These are phyloP conservation scores for Cladosporium sp. DNA, from an alignment of 2,329 filamentous ascomycete species.

Conservation along the genomic window DNA sequence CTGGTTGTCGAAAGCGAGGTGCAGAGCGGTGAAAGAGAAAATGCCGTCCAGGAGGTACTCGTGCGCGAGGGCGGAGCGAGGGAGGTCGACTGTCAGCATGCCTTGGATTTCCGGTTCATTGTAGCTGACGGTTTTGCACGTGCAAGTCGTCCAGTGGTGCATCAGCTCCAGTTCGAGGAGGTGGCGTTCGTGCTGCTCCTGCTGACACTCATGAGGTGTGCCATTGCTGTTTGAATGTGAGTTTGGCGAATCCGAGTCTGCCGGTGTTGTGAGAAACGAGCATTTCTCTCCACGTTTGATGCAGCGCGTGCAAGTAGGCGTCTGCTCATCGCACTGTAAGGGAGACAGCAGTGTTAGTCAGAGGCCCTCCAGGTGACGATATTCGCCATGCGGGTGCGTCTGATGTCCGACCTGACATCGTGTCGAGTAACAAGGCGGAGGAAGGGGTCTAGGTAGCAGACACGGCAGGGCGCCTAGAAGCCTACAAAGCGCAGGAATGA, in stretches of 20 bases:
- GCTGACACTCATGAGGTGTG: constrained; percentile 6
- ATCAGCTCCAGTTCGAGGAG: constrained; percentile 22
- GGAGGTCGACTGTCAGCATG: constrained; percentile 15
- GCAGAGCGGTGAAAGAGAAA: constrained; percentile 21
- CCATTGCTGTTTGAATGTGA: constrained; percentile 6
- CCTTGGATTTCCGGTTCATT: background rate
- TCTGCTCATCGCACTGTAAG: constrained; percentile 10
- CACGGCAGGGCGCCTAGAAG: no score
- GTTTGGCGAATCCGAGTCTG: constrained; percentile 3
- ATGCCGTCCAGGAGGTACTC: constrained; percentile 20
- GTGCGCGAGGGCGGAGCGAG: constrained; percentile 18
- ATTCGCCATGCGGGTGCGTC: no score
- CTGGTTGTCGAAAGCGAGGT: constrained; percentile 18
- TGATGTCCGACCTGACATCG: background rate
- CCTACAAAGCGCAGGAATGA: no score
- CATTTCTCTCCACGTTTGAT: constrained; percentile 20
- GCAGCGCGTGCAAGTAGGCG: constrained; percentile 13
- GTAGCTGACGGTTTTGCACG: constrained; percentile 16
- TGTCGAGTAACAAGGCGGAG: background rate
- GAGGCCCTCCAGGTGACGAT: no score
- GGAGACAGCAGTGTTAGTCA: background rate
- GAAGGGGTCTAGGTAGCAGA: background rate
- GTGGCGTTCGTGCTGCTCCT: constrained; percentile 10
- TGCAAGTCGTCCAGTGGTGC: constrained; percentile 21
- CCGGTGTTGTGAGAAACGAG: constrained; percentile 14